phyloP scores from a whole-genome alignment of 305 asterid species.

The Euphrasia arctica region DNA sequence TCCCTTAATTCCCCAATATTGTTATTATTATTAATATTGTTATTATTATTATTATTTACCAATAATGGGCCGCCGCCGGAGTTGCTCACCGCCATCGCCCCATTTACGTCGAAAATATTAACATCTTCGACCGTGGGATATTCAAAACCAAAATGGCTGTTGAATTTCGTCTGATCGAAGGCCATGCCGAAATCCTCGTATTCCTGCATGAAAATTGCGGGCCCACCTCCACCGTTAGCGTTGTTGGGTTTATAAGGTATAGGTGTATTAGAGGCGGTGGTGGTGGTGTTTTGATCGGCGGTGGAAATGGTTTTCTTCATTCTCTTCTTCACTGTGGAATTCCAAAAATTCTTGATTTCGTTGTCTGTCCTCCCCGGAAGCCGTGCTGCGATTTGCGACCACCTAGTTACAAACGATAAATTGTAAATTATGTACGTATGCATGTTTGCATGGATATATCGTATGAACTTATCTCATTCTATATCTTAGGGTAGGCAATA shows the following conservation, averaged over 20 bases:
- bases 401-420: slow-evolving; percentile 31
- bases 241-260: background rate
- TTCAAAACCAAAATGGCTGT: slow-evolving; percentile 20
- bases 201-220: slow-evolving; percentile 46
- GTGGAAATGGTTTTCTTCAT: slow-evolving; percentile 33
- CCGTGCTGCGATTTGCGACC: slow-evolving; percentile 90
- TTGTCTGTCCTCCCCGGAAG: slow-evolving; percentile 90
- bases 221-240: background rate
- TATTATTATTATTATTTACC: background rate
- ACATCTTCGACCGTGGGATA: background rate
- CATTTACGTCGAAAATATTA: slow-evolving; percentile 23
- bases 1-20: too few species aligned
- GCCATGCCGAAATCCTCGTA: slow-evolving; percentile 40
- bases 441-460: background rate
- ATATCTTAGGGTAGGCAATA: too few species aligned
- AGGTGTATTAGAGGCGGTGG: too few species aligned
- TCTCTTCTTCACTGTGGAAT: slow-evolving; percentile 72
- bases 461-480: too few species aligned
- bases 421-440: background rate
- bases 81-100: background rate
- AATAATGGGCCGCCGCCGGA: background rate
- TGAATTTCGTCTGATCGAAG: slow-evolving; percentile 11
- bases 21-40: too few species aligned
- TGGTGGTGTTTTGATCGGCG: too few species aligned
- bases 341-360: slow-evolving; percentile 86